Evolutionary conservation across 2,329 filamentous ascomycete genomes (phyloP), one percentile per base, ranked within the genome.

Genomic region (Xylaria digitata): DNA sequence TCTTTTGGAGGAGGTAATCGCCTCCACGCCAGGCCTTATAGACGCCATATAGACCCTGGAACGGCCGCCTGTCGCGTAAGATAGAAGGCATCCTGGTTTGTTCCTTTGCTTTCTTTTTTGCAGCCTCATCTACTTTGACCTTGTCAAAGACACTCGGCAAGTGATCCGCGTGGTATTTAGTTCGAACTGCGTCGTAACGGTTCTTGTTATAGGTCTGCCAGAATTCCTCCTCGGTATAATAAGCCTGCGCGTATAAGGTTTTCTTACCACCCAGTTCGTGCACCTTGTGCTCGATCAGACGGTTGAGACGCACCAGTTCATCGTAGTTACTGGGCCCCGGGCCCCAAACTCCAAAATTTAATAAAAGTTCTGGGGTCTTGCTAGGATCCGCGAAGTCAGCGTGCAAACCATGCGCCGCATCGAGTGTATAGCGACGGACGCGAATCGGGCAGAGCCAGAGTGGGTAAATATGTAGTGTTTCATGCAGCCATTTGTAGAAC

Each of bases 161-260:
- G 54, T 86, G 84, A 1, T 79, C 79, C 0, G 90, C 90, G 4
- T 81, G 78, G 73, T 91, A 92, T 73, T 85, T 87, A 26, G 77
- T 75, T 19, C 90, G 79, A 59, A 92, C 77, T 2, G 74, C 76
- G 50, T 90, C 85, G 68, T 92, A 91, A 86, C 86, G 7, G 79
- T 72, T 43, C 11, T 82, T 80, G 74, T 90, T 85, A 67, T 91
- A 92, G 60, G 86, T 82, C 9, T 80, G 76, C 89, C 90, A 92
- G 75, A 92, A 92, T 70, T 92, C 90, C 0, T 86, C 83, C 74
- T 90, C 86, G 2, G 83, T 86, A 75, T 91, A 91, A 77, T 89
- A 92, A 0, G 88, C 87, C 64, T 92, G 89, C 0, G 89, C 89
- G 69, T 92, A 92, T 1, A 92, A 78, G 82, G 88, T 91, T 78